These are phyloP conservation scores for Phylloporus sp. DNA, from an alignment of 1,284 basidiomycete species.

Conservation along the genomic window DNA sequence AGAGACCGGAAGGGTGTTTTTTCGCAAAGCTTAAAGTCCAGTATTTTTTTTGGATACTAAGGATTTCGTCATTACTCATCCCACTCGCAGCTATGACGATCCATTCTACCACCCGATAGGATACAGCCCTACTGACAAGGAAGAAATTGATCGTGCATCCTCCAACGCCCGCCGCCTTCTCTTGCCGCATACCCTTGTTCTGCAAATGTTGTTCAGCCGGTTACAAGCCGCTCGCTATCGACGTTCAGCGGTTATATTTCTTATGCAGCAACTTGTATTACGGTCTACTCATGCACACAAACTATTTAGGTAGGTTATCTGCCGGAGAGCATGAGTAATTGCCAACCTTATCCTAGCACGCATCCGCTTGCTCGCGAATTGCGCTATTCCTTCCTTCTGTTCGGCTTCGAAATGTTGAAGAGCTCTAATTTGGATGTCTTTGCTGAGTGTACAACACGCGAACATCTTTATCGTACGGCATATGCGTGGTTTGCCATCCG, in stretches of 20 bases:
- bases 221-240: constrained; percentile 94
- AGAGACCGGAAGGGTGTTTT: constrained; percentile 84
- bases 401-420: constrained; percentile 92
- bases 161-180: constrained; percentile 79
- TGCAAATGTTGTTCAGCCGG: constrained; percentile 92
- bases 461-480: constrained; percentile 80
- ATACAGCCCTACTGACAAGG: constrained; percentile 92
- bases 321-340: not conserved
- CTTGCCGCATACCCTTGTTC: constrained; percentile 83
- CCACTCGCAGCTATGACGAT: constrained; percentile 74
- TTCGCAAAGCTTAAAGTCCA: constrained; percentile 81
- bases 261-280: constrained; percentile 86
- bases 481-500: constrained; percentile 93
- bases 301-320: constrained; percentile 69
- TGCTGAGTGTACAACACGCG: constrained; percentile 82
- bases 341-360: constrained; percentile 61
- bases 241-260: constrained; percentile 83
- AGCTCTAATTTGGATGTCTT: constrained; percentile 87
- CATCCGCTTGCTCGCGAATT: constrained; percentile 92
- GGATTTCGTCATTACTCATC: constrained; percentile 10
- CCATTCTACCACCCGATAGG: constrained; percentile 89
- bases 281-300: constrained; percentile 75
- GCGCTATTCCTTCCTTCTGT: constrained; percentile 88
- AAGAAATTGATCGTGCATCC: constrained; percentile 78
- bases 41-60: constrained; percentile 20